A percentile compares a stretch with the other conserved stretches of the same genome.
Conservation (phyloP, 768 basidiomycete genomes). For the Hericium rajendrae region DNA sequence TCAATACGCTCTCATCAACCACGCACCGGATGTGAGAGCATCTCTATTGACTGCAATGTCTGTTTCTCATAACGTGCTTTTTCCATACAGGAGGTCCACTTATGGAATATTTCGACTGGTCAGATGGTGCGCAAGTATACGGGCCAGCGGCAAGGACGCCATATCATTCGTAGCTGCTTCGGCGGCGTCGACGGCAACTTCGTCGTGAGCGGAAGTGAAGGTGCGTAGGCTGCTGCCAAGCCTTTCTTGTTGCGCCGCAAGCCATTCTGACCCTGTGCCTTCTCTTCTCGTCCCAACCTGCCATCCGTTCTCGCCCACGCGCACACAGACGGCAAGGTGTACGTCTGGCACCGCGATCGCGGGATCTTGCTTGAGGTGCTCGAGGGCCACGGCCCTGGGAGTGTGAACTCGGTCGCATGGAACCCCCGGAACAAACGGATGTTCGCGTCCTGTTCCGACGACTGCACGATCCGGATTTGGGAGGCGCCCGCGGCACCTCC, state of each 20-base stretch:
- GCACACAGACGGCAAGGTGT: constrained; percentile 75
- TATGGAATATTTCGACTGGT: constrained; percentile 71
- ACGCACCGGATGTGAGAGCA: constrained; percentile 68
- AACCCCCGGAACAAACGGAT: constrained; percentile 81
- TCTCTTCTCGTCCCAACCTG: not conserved
- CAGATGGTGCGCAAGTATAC: constrained; percentile 71
- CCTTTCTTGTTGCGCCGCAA: not conserved
- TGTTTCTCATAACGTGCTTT: constrained; percentile 8
- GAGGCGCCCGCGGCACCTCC: constrained; percentile 30
- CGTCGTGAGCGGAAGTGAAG: constrained; percentile 92
- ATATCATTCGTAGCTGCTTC: constrained; percentile 89
- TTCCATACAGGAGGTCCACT: constrained; percentile 65
- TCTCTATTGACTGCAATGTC: constrained; percentile 5
- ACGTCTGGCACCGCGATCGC: constrained; percentile 90
- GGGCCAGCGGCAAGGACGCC: constrained; percentile 76
- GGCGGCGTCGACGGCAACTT: constrained; percentile 85
- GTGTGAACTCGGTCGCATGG: constrained; percentile 96
- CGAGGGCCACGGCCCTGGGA: constrained; percentile 77
- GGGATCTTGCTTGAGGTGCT: constrained; percentile 81
- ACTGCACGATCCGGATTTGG: constrained; percentile 87
- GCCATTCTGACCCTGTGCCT: not conserved
- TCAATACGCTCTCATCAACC: constrained; percentile 77
- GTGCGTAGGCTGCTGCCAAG: constrained; percentile 30
- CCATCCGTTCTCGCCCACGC: not conserved
- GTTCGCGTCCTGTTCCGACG: constrained; percentile 97